These are phyloP conservation scores for Leccinum griseonigrum DNA, from an alignment of 1,284 basidiomycete genomes.

Conservation along the genomic window DNA sequence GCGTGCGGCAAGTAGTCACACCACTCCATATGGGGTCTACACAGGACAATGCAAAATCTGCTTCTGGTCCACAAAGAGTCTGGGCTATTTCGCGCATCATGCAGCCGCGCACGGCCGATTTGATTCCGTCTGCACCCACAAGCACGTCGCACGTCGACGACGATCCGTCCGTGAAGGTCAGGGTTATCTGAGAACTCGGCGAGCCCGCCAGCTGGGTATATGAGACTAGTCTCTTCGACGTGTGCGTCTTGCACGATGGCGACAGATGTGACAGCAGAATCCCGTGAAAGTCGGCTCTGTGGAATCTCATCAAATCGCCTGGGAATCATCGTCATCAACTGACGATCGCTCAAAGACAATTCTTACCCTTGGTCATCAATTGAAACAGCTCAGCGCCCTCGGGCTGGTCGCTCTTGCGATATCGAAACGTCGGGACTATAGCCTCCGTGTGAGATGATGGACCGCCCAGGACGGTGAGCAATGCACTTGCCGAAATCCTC, in stretches of 20 bases:
- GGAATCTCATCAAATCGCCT: conserved; percentile 42
- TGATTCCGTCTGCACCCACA: conserved; percentile 54
- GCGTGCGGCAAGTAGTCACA: conserved; percentile 37
- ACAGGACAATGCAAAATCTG: conserved; percentile 22
- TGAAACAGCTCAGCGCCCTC: conserved; percentile 46
- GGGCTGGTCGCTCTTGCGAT: conserved; percentile 50
- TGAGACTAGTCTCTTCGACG: conserved; percentile 39
- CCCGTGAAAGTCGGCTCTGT: conserved; percentile 44
- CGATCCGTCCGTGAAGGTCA: conserved; percentile 45
- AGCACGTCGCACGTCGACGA: conserved; percentile 45
- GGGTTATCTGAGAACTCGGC: conserved; percentile 25
- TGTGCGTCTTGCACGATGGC: conserved; percentile 31
- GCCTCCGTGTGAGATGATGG: conserved; percentile 4
- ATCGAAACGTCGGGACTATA: conserved; percentile 43
- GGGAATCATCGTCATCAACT: background rate
- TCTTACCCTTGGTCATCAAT: conserved; percentile 44
- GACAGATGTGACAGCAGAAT: conserved; percentile 38
- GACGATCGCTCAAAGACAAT: background rate
- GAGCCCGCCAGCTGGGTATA: conserved; percentile 33
- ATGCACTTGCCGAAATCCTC: conserved; percentile 35
- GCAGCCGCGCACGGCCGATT: conserved; percentile 43
- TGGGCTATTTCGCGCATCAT: conserved; percentile 36
- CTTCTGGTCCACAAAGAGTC: conserved; percentile 11
- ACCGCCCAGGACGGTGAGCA: background rate
- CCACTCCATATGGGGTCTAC: conserved; percentile 44